Evolutionary conservation across 1,284 basidiomycete genomes (phyloP).

Genomic region (Flammula alnicola): DNA sequence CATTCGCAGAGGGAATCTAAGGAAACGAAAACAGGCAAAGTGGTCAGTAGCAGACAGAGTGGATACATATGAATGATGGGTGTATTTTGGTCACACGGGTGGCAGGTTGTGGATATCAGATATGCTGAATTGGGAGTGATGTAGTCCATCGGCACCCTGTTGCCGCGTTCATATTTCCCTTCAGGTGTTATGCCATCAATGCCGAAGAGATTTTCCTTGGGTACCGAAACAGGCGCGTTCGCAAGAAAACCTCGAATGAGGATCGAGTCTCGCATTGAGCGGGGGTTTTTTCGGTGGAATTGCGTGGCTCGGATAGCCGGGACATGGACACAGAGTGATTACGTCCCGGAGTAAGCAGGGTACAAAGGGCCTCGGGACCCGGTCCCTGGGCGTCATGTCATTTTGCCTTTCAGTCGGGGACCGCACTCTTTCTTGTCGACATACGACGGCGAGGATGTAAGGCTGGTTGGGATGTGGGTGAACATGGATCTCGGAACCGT

Average conservation of each 20-base stretch:
- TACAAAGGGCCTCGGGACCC: not conserved
- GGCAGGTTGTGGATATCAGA: constrained; percentile 1
- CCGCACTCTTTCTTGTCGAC: no score
- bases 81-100: constrained; percentile 5
- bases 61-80: not conserved
- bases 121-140: not conserved
- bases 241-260: not conserved
- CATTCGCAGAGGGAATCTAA: constrained; percentile 14
- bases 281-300: constrained; percentile 2
- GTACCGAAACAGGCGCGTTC: not conserved
- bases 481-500: no score
- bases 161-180: not conserved
- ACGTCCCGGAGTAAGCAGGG: not conserved
- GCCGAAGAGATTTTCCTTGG: not conserved
- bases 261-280: not conserved
- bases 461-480: no score
- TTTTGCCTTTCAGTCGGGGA: no score
- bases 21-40: constrained; percentile 9
- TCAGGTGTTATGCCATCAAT: not conserved
- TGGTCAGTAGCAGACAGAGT: constrained; percentile 13
- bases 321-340: not conserved
- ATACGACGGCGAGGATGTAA: no score
- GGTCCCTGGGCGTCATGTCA: no score
- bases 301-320: not conserved
- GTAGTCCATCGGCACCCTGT: no score